phyloP scores from a whole-genome alignment of 192 early-diverging fungal species.

The Jimgerdemannia flammicorona region DNA sequence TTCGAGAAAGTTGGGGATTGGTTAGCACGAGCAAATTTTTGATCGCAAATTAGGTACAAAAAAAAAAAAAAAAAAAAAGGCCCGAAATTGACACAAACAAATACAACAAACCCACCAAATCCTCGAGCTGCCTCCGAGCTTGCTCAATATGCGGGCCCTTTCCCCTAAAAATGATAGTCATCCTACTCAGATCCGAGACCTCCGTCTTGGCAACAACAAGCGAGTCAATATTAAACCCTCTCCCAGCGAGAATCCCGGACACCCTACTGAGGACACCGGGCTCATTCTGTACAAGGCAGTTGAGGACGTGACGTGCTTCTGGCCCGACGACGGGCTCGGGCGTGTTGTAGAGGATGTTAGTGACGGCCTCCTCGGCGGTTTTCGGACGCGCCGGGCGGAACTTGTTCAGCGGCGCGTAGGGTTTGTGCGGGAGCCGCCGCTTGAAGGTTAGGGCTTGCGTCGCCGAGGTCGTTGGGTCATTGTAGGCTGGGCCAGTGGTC shows the following conservation, averaged over 20 bases:
- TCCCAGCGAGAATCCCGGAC: conserved; percentile 85
- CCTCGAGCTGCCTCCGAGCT: conserved; percentile 91
- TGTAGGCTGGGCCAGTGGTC: no score
- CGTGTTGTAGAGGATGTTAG: conserved; percentile 96
- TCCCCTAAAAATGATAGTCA: conserved; percentile 95
- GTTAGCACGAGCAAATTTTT: background rate
- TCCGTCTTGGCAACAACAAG: conserved; percentile 96
- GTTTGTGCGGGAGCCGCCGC: conserved; percentile 26
- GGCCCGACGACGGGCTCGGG: conserved; percentile 50
- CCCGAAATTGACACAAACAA: background rate
- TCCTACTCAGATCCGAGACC: conserved; percentile 85
- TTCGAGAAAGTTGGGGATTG: conserved; percentile 8
- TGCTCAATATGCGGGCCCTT: conserved; percentile 83
- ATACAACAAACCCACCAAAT: conserved; percentile 62
- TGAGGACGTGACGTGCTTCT: conserved; percentile 83
- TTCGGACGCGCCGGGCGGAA: conserved; percentile 30
- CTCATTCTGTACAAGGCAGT: conserved; percentile 92
- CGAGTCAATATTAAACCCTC: conserved; percentile 98
- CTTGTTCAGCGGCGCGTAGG: conserved; percentile 11
- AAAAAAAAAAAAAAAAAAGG: no score
- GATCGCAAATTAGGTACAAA: background rate
- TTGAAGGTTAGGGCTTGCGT: conserved; percentile 25
- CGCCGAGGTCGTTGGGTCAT: conserved; percentile 6
- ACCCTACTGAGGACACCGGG: conserved; percentile 81
- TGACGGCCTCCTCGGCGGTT: conserved; percentile 91